phyloP scores from a whole-genome alignment of 2,329 filamentous ascomycete genomes.

The Colletotrichum sp. region DNA sequence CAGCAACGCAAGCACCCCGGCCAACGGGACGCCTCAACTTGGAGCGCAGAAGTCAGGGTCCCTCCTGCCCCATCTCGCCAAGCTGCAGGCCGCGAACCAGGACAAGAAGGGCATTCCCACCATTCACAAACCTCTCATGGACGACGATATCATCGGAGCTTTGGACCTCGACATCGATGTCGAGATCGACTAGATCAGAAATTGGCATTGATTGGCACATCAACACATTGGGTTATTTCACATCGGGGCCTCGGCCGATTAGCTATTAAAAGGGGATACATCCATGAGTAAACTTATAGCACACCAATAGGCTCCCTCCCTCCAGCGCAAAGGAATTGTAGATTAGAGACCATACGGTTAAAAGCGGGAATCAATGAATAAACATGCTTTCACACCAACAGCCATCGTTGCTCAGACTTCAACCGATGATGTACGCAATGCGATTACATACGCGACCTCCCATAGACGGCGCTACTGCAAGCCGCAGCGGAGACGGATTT shows the following conservation, averaged over 20 bases:
- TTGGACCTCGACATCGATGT: conserved; percentile 93
- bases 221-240: not conserved
- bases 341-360: not conserved
- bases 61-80: conserved; percentile 57
- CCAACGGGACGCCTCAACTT: conserved; percentile 55
- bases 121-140: conserved; percentile 80
- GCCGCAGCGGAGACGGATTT: not conserved
- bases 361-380: not conserved
- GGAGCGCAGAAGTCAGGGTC: conserved; percentile 42
- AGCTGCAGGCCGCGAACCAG: conserved; percentile 54
- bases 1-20: conserved; percentile 56
- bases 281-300: not conserved
- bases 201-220: not conserved
- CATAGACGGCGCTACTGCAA: not conserved
- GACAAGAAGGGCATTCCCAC: conserved; percentile 67
- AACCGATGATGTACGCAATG: not conserved
- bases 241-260: not conserved
- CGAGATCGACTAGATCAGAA: conserved; percentile 65
- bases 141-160: conserved; percentile 90
- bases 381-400: not conserved
- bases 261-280: not conserved
- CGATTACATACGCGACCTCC: not conserved
- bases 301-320: not conserved
- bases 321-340: conserved; percentile 1
- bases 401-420: not conserved